A percentile compares a stretch with the other conserved stretches of the same genome.
phyloP scores from a whole-genome alignment of 257 asterid genomes.

The Hygrophila difformis region DNA sequence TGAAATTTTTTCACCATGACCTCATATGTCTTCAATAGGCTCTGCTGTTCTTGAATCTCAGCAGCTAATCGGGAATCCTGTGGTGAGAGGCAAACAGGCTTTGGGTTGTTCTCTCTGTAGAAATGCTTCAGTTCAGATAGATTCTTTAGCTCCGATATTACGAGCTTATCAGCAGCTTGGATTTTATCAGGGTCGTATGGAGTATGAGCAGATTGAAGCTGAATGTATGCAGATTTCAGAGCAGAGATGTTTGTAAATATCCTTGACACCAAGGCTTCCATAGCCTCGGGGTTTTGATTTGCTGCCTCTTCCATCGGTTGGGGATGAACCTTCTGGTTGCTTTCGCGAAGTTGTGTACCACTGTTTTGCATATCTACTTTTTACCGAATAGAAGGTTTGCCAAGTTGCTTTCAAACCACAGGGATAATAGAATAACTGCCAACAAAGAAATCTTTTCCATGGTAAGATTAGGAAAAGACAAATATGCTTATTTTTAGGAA shows the following conservation, averaged over 20 bases:
- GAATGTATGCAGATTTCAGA: slow-evolving; percentile 87
- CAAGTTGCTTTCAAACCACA: slow-evolving; percentile 22
- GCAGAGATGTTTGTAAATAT: slow-evolving; percentile 84
- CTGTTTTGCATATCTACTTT: slow-evolving; percentile 93
- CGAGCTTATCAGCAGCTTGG: slow-evolving; percentile 95
- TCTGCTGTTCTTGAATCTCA: slow-evolving; percentile 98
- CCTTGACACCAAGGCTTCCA: slow-evolving; percentile 77
- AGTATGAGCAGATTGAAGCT: slow-evolving; percentile 91
- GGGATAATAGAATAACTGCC: slow-evolving; percentile 21
- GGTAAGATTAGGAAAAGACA: slow-evolving; percentile 1
- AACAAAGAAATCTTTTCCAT: slow-evolving; percentile 13
- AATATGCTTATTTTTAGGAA: slow-evolving; percentile 4
- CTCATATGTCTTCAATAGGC: slow-evolving; percentile 84
- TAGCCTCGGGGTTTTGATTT: slow-evolving; percentile 84
- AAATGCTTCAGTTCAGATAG: slow-evolving; percentile 94
- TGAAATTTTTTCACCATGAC: slow-evolving; percentile 98
- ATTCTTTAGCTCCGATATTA: slow-evolving; percentile 82
- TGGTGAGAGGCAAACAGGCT: slow-evolving; percentile 82
- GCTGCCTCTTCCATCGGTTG: slow-evolving; percentile 96
- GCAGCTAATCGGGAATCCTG: slow-evolving; percentile 97
- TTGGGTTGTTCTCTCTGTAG: slow-evolving; percentile 93
- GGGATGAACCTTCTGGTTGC: slow-evolving; percentile 96
- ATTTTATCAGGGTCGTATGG: slow-evolving; percentile 97
- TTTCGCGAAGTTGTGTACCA: slow-evolving; percentile 91
- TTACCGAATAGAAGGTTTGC: slow-evolving; percentile 20